Conservation (phyloP, 208 protist genomes). For the Trypanosoma melophagium region DNA sequence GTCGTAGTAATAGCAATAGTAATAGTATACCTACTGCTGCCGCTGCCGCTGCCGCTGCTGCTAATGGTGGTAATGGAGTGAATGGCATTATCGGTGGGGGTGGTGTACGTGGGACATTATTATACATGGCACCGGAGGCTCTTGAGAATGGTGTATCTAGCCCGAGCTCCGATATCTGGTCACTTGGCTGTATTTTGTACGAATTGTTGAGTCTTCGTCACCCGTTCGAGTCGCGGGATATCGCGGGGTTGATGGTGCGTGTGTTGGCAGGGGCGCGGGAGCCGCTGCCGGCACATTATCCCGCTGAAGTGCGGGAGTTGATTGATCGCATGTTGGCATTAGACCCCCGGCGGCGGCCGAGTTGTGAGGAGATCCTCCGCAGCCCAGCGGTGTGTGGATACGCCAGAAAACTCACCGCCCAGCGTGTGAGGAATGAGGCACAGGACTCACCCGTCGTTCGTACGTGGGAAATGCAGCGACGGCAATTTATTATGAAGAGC, state of each 20-base stretch:
- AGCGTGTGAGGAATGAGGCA: constrained; percentile 32
- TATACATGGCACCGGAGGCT: constrained; percentile 94
- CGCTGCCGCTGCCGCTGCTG: background rate
- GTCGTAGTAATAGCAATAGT: background rate
- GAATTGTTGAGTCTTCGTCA: constrained; percentile 85
- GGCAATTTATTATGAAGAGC: constrained; percentile 11
- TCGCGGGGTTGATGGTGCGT: constrained; percentile 71
- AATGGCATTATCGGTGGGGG: constrained; percentile 31
- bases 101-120: constrained; percentile 91
- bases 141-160: constrained; percentile 72
- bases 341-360: constrained; percentile 50
- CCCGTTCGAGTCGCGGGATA: constrained; percentile 80
- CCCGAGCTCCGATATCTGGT: constrained; percentile 88
- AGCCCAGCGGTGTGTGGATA: constrained; percentile 52
- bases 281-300: constrained; percentile 73
- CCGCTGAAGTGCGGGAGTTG: constrained; percentile 43
- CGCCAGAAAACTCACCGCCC: constrained; percentile 34
- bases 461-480: constrained; percentile 38
- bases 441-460: constrained; percentile 33
- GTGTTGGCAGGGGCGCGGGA: constrained; percentile 68
- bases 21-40: background rate
- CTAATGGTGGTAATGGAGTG: background rate
- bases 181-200: constrained; percentile 91
- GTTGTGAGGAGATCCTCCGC: constrained; percentile 66
- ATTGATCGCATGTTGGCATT: constrained; percentile 66